Evolutionary conservation across 2,329 filamentous ascomycete species (phyloP).

Genomic region (Seiridium cupressi): DNA sequence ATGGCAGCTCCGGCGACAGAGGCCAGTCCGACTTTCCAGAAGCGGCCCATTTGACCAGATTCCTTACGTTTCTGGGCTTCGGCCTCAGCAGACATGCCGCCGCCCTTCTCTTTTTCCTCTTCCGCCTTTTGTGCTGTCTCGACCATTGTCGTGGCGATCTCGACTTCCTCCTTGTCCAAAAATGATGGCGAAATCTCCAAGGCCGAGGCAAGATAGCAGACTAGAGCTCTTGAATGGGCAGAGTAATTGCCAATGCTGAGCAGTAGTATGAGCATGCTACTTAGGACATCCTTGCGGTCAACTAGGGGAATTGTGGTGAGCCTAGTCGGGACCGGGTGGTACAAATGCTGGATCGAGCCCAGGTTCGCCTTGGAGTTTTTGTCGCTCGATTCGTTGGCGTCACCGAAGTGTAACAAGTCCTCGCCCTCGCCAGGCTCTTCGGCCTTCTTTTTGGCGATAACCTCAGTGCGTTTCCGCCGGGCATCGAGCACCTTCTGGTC

Average conservation of each 20-base stretch:
- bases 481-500: slow-evolving; percentile 45
- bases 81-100: slow-evolving; percentile 69
- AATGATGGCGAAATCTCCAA: slow-evolving; percentile 61
- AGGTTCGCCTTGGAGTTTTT: slow-evolving; percentile 27
- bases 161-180: slow-evolving; percentile 68
- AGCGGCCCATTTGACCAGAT: slow-evolving; percentile 66
- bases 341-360: slow-evolving; percentile 48
- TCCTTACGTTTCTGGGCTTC: slow-evolving; percentile 73
- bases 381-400: slow-evolving; percentile 12
- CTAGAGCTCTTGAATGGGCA: slow-evolving; percentile 67
- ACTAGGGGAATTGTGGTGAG: slow-evolving; percentile 54
- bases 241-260: slow-evolving; percentile 73
- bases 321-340: slow-evolving; percentile 51
- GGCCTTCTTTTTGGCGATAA: slow-evolving; percentile 34
- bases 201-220: slow-evolving; percentile 67
- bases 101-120: slow-evolving; percentile 26
- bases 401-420: slow-evolving; percentile 41
- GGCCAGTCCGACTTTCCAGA: slow-evolving; percentile 89
- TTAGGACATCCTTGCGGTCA: slow-evolving; percentile 63
- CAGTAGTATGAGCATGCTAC: slow-evolving; percentile 68
- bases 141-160: slow-evolving; percentile 73
- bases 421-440: slow-evolving; percentile 34
- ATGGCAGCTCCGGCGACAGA: slow-evolving; percentile 84
- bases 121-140: slow-evolving; percentile 57
- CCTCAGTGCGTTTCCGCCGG: slow-evolving; percentile 42